phyloP scores from a whole-genome alignment of 2,329 filamentous ascomycete species.

The Colletotrichum abscissum region DNA sequence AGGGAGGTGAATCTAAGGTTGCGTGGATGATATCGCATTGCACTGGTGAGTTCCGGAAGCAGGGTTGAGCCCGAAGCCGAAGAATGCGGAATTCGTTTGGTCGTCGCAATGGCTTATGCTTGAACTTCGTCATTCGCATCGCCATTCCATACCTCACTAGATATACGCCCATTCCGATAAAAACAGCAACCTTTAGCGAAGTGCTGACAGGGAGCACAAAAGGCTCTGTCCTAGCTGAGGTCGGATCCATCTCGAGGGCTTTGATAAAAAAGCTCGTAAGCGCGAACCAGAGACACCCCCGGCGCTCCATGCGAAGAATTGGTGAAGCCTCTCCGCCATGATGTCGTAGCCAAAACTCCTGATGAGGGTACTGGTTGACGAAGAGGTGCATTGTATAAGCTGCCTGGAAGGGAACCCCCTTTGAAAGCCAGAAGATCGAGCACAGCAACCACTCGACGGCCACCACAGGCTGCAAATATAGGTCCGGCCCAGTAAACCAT shows the following conservation, averaged over 20 bases:
- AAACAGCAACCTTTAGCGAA: background rate
- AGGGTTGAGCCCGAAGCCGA: background rate
- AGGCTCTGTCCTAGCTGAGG: background rate
- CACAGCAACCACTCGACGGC: background rate
- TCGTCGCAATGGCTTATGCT: background rate
- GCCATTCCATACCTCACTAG: background rate
- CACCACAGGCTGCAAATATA: background rate
- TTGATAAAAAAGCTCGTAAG: background rate
- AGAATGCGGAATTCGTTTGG: background rate
- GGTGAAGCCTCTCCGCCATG: background rate
- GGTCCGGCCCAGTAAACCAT: background rate
- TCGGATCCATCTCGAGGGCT: background rate
- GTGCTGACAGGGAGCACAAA: background rate
- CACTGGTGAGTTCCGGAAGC: background rate
- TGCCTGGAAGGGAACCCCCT: background rate
- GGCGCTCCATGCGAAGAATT: background rate
- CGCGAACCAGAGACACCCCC: background rate
- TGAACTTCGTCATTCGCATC: background rate
- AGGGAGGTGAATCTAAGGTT: background rate
- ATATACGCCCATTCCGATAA: background rate
- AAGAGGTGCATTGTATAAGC: background rate
- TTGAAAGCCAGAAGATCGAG: background rate
- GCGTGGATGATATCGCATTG: background rate
- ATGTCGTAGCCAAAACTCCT: background rate
- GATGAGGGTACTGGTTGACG: background rate